phyloP scores from a whole-genome alignment of 805 yeast species.

The Lipomyces spencermartinsiae region DNA sequence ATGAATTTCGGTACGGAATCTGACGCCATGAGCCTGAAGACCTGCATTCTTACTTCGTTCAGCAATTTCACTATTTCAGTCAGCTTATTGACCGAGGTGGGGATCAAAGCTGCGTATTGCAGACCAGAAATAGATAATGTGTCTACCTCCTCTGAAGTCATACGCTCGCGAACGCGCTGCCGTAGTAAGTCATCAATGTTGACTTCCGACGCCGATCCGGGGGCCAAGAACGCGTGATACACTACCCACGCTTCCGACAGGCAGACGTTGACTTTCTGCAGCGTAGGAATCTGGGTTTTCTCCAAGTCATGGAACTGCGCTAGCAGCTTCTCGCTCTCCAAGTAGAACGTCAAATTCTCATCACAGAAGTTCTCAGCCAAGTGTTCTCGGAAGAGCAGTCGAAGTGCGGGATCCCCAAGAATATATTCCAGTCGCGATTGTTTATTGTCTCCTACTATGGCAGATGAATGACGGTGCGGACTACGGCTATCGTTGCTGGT shows the following conservation, averaged over 20 bases:
- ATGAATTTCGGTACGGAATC: conserved; percentile 40
- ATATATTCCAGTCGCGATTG: conserved; percentile 49
- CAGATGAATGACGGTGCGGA: conserved; percentile 15
- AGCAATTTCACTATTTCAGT: conserved; percentile 27
- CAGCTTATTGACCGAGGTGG: conserved; percentile 17
- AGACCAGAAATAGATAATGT: not conserved
- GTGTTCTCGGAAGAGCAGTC: conserved; percentile 70
- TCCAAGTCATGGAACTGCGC: conserved; percentile 25
- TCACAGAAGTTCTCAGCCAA: conserved; percentile 67
- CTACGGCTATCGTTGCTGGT: not conserved
- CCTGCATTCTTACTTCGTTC: conserved; percentile 34
- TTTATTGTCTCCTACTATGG: conserved; percentile 17
- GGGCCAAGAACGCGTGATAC: conserved; percentile 67
- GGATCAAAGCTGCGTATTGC: conserved; percentile 5
- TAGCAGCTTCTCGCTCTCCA: conserved; percentile 59
- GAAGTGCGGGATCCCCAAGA: conserved; percentile 75
- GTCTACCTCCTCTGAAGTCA: conserved; percentile 15
- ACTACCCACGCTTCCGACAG: conserved; percentile 67
- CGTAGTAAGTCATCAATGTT: conserved; percentile 62
- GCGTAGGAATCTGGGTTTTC: conserved; percentile 10
- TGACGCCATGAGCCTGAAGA: conserved; percentile 37
- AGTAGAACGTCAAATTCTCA: conserved; percentile 77
- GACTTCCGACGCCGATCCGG: conserved; percentile 71
- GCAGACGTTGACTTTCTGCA: conserved; percentile 29
- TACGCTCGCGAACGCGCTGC: conserved; percentile 27